Percentiles rank a stretch among this genome's conserved stretches.
Evolutionary conservation across 495 filamentous ascomycete species (phyloP).

Genomic region (Podospora appendiculata): DNA sequence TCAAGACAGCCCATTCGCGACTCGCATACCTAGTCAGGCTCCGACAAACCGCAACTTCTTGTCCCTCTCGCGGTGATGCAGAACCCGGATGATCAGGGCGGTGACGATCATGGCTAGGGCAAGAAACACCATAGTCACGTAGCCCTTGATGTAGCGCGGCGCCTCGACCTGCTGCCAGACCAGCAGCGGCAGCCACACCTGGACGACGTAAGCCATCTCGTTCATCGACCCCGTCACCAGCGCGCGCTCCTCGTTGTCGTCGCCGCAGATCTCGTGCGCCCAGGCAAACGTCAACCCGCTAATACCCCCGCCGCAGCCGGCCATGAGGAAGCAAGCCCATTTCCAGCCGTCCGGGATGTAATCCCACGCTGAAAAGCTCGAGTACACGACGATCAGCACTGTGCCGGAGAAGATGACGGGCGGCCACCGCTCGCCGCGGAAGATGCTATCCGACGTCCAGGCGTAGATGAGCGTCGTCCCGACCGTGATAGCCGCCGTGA

Average conservation of each 20-base stretch:
- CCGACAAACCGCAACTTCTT: slow-evolving; percentile 3
- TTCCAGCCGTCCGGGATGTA: slow-evolving; percentile 32
- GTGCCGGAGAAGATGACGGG: slow-evolving; percentile 34
- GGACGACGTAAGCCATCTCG: slow-evolving; percentile 33
- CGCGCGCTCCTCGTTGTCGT: slow-evolving; percentile 48
- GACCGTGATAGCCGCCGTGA: slow-evolving; percentile 34
- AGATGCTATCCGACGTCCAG: slow-evolving; percentile 41
- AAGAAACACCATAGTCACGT: slow-evolving; percentile 32
- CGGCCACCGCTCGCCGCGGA: slow-evolving; percentile 50
- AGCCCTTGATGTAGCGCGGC: slow-evolving; percentile 38
- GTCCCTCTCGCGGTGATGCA: slow-evolving; percentile 36
- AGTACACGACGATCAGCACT: slow-evolving; percentile 32
- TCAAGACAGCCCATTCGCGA: no score
- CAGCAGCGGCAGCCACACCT: slow-evolving; percentile 38
- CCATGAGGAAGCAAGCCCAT: slow-evolving; percentile 42
- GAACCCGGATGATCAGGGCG: slow-evolving; percentile 25
- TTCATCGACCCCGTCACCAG: slow-evolving; percentile 40
- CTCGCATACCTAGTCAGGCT: no score
- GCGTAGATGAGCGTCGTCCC: slow-evolving; percentile 34
- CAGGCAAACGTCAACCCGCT: slow-evolving; percentile 35
- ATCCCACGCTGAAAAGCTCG: slow-evolving; percentile 34
- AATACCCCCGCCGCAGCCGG: slow-evolving; percentile 28
- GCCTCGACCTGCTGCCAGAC: slow-evolving; percentile 42
- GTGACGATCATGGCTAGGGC: slow-evolving; percentile 26
- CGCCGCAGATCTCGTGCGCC: slow-evolving; percentile 46